Evolutionary conservation across 208 protist species (phyloP).

Genomic region (Trypanosoma avium): DNA sequence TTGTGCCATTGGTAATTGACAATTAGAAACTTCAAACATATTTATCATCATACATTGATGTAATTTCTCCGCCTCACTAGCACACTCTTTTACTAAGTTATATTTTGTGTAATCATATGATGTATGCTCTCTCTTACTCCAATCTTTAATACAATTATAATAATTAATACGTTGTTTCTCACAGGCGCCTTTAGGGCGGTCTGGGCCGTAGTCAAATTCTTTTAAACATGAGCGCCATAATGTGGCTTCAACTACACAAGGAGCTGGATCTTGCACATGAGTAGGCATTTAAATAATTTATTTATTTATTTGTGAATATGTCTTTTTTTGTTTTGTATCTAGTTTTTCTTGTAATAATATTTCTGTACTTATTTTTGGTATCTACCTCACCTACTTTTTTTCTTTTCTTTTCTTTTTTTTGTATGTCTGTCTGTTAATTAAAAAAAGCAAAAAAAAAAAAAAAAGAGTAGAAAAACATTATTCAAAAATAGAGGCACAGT

Average conservation of each 20-base stretch:
- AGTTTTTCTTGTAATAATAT: slow-evolving; percentile 5
- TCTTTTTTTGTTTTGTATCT: not conserved
- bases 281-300: slow-evolving; percentile 9
- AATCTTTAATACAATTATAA: slow-evolving; percentile 83
- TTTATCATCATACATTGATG: slow-evolving; percentile 92
- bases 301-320: not conserved
- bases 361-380: slow-evolving; percentile 20
- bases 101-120: slow-evolving; percentile 66
- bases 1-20: slow-evolving; percentile 65
- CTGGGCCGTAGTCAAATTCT: slow-evolving; percentile 82
- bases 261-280: slow-evolving; percentile 38
- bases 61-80: slow-evolving; percentile 70
- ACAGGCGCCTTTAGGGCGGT: slow-evolving; percentile 68
- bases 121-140: slow-evolving; percentile 39
- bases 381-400: no score
- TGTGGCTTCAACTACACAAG: slow-evolving; percentile 67
- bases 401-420: not conserved
- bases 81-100: slow-evolving; percentile 52
- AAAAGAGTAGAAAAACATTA: no score
- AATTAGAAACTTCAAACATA: slow-evolving; percentile 82
- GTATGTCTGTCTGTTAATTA: not conserved
- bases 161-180: slow-evolving; percentile 62
- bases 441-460: no score
- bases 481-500: not conserved
- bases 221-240: slow-evolving; percentile 87